A percentile compares a stretch with the other conserved stretches of the same genome.
Conservation (phyloP, 1,139 yeast species). For the Diutina sp. region DNA sequence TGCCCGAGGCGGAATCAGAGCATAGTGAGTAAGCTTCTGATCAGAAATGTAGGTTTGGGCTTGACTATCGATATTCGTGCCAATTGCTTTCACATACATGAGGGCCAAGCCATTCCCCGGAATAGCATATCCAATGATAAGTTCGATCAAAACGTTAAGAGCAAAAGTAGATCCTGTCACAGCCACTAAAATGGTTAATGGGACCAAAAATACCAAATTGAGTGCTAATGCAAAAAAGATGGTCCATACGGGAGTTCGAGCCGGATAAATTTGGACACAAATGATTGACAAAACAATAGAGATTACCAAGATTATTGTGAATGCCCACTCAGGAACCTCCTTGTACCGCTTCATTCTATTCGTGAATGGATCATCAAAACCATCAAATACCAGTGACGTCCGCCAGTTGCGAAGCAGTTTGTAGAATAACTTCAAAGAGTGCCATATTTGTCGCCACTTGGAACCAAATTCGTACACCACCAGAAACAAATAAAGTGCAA, state of each 20-base stretch:
- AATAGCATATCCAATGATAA: slow-evolving; percentile 48
- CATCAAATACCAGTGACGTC: slow-evolving; percentile 10
- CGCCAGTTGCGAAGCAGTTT: slow-evolving; percentile 4
- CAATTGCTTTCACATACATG: slow-evolving; percentile 45
- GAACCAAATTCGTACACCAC: slow-evolving; percentile 12
- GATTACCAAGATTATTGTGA: slow-evolving; percentile 10
- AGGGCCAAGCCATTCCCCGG: slow-evolving; percentile 54
- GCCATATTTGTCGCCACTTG: slow-evolving; percentile 4
- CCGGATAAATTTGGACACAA: slow-evolving; percentile 32
- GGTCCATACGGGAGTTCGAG: slow-evolving; percentile 44
- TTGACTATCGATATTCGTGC: slow-evolving; percentile 47
- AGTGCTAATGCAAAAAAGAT: slow-evolving; percentile 44
- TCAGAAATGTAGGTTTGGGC: slow-evolving; percentile 45
- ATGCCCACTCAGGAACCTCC: slow-evolving; percentile 14
- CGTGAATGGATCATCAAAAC: slow-evolving; percentile 15
- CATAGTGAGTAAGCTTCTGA: slow-evolving; percentile 50
- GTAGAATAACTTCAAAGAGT: slow-evolving; percentile 4
- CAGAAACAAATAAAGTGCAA: slow-evolving; percentile 46
- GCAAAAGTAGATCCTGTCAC: slow-evolving; percentile 41
- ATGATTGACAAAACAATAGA: slow-evolving; percentile 18
- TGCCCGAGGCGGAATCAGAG: slow-evolving; percentile 48
- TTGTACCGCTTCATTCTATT: slow-evolving; percentile 11
- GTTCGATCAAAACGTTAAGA: slow-evolving; percentile 45
- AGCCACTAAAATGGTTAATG: slow-evolving; percentile 32
- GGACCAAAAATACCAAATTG: slow-evolving; percentile 43